These are phyloP conservation scores for Boletus pseudo-olivaceus DNA, from an alignment of 768 basidiomycete genomes.

Conservation along the genomic window DNA sequence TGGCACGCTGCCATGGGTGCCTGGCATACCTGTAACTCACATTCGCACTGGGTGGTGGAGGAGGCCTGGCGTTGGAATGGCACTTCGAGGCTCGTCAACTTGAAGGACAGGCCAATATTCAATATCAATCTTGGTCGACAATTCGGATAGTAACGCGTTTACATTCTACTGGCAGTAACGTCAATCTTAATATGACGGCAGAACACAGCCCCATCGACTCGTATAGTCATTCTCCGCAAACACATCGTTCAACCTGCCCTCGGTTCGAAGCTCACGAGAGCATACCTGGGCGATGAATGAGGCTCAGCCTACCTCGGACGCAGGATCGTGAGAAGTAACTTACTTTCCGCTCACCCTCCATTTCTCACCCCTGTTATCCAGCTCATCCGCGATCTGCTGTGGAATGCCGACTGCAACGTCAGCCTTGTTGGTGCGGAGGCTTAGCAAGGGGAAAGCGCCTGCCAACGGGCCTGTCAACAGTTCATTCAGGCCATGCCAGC, in stretches of 20 bases:
- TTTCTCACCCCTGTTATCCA: conserved; percentile 62
- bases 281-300: conserved; percentile 20
- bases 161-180: background rate
- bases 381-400: conserved; percentile 59
- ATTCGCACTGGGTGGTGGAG: too few relatives aligned
- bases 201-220: background rate
- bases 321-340: conserved; percentile 5
- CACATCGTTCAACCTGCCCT: background rate
- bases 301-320: background rate
- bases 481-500: conserved; percentile 1
- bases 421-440: conserved; percentile 91
- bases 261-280: conserved; percentile 31
- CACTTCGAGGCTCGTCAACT: too few relatives aligned
- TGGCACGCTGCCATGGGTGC: too few relatives aligned
- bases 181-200: background rate
- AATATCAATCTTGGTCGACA: too few relatives aligned
- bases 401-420: conserved; percentile 84
- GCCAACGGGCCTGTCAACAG: conserved; percentile 61
- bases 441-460: conserved; percentile 76
- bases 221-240: too few relatives aligned
- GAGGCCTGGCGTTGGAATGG: too few relatives aligned
- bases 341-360: conserved; percentile 84
- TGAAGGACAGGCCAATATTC: too few relatives aligned
- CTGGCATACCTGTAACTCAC: too few relatives aligned
- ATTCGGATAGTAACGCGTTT: too few relatives aligned